phyloP scores from a whole-genome alignment of 352 stramenopile species.

The Elongisporangium anandrum region DNA sequence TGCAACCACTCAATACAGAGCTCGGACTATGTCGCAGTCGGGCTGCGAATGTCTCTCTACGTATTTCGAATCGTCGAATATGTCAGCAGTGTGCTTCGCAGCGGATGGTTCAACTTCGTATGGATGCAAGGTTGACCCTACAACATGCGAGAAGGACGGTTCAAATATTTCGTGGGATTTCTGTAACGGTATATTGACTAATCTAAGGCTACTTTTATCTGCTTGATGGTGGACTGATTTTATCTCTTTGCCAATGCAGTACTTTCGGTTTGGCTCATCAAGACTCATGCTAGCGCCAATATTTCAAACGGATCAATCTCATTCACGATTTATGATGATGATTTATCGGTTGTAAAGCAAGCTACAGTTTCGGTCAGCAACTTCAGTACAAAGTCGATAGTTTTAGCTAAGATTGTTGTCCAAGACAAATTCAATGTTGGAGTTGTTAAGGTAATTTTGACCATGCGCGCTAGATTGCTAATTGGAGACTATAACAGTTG shows the following conservation, averaged over 20 bases:
- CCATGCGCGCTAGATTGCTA: neutral
- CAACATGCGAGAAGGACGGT: constrained; percentile 9
- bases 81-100: constrained; percentile 17
- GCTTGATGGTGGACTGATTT: neutral
- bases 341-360: neutral
- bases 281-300: neutral
- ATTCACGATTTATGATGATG: neutral
- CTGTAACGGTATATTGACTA: constrained; percentile 22
- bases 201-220: neutral
- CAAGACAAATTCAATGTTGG: neutral
- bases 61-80: neutral
- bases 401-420: constrained; percentile 2
- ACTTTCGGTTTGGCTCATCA: neutral
- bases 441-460: constrained; percentile 6
- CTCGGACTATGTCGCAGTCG: constrained; percentile 14
- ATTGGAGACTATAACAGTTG: neutral
- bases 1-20: neutral
- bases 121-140: constrained; percentile 18
- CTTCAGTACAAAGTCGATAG: neutral
- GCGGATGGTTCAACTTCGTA: neutral
- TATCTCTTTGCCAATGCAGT: neutral
- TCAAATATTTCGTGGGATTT: constrained; percentile 19
- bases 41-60: constrained; percentile 24
- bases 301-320: neutral
- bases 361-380: neutral